Percentiles rank a stretch among this genome's conserved stretches.
Conservation (phyloP, 2,329 filamentous ascomycete species). For the Fusarium sarcochroum region DNA sequence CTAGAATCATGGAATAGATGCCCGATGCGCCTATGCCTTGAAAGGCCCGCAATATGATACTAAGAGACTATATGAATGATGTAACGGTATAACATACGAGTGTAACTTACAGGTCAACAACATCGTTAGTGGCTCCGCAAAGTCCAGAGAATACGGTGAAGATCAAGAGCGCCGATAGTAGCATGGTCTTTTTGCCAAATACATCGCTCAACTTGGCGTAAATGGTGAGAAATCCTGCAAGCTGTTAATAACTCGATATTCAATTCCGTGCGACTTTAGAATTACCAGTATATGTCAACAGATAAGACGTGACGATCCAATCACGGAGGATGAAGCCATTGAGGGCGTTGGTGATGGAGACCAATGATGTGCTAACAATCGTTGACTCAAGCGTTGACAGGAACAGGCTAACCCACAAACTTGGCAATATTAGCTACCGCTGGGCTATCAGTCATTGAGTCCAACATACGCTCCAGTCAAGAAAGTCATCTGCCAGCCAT, state of each 20-base stretch:
- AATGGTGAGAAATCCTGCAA: not conserved
- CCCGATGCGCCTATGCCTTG: conserved; percentile 14
- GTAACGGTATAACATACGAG: accelerated
- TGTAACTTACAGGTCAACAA: conserved; percentile 2
- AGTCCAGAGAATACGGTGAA: conserved; percentile 18
- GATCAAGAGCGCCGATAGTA: conserved; percentile 4
- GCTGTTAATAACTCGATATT: accelerated
- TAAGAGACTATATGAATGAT: accelerated
- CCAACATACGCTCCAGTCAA: not conserved
- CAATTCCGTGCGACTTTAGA: no score
- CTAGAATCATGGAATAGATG: conserved; percentile 13
- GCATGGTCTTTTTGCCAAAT: conserved; percentile 19
- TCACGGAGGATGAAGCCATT: conserved; percentile 20
- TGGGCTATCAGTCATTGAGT: accelerated
- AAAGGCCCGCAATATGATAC: conserved; percentile 11
- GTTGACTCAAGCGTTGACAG: conserved; percentile 15
- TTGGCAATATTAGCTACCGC: not conserved
- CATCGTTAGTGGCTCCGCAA: conserved; percentile 8
- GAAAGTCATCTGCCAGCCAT: conserved; percentile 1
- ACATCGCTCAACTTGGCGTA: conserved; percentile 15
- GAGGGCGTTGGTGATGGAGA: conserved; percentile 12
- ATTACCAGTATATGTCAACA: conserved; percentile 11
- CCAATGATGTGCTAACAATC: conserved; percentile 16
- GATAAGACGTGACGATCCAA: conserved; percentile 21
- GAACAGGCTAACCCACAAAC: conserved; percentile 6